Percentiles rank a stretch among this genome's conserved stretches.
phyloP scores from a whole-genome alignment of 805 yeast species.

The Starmerella floricola region DNA sequence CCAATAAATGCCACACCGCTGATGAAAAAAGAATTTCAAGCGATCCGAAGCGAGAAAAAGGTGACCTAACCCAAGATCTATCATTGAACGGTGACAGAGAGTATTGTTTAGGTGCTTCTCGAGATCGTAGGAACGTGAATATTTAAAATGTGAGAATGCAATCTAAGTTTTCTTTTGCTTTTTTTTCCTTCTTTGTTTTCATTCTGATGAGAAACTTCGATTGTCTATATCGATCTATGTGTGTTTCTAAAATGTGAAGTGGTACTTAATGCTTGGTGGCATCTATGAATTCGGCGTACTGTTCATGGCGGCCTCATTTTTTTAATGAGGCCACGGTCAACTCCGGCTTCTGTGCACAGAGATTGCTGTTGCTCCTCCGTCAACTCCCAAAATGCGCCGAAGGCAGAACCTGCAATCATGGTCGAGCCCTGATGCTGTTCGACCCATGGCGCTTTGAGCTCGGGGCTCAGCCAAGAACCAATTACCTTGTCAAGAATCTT shows the following conservation, averaged over 20 bases:
- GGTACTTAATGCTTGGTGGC: no score
- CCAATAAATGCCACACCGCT: neutral
- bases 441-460: constrained; percentile 9
- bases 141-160: neutral
- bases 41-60: no score
- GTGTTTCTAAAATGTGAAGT: no score
- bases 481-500: constrained; percentile 11
- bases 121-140: neutral
- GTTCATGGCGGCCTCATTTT: constrained; percentile 17
- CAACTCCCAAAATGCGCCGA: constrained; percentile 13
- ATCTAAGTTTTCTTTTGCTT: no score
- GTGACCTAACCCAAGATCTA: neutral
- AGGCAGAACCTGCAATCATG: constrained; percentile 14
- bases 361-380: constrained; percentile 9
- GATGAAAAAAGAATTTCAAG: neutral
- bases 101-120: no score
- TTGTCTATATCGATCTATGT: neutral
- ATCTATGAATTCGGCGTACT: neutral
- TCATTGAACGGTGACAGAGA: no score
- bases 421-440: constrained; percentile 3
- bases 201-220: no score
- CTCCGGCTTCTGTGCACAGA: constrained; percentile 13
- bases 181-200: neutral
- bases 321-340: constrained; percentile 11
- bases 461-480: constrained; percentile 17